Conservation (phyloP, 2,329 filamentous ascomycete genomes). For the Clarireedia sp. region DNA sequence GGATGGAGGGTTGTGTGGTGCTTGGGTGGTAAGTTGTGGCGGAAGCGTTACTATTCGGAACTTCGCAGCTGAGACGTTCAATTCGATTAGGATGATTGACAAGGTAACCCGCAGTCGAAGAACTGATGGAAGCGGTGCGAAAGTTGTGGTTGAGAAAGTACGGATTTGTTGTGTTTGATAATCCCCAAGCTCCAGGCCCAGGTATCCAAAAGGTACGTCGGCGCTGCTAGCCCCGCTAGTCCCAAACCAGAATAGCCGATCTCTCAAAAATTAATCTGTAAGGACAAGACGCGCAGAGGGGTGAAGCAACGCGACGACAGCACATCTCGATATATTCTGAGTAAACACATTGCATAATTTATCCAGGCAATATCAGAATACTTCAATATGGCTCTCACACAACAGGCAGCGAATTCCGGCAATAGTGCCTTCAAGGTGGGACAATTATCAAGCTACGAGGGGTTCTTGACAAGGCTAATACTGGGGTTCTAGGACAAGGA, state of each 20-base stretch:
- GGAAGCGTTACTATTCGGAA: not conserved
- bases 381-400: constrained; percentile 38
- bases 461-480: constrained; percentile 20
- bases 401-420: constrained; percentile 36
- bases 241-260: constrained; percentile 7
- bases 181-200: constrained; percentile 9
- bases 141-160: not conserved
- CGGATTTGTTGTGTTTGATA: constrained; percentile 9
- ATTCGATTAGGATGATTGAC: not conserved
- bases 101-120: not conserved
- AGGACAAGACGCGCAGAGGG: constrained; percentile 6
- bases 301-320: constrained; percentile 12
- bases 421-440: constrained; percentile 55
- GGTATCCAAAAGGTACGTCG: constrained; percentile 12
- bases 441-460: constrained; percentile 20
- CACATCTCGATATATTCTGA: constrained; percentile 7
- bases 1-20: not conserved
- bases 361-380: constrained; percentile 13
- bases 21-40: not conserved
- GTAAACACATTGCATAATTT: constrained; percentile 6
- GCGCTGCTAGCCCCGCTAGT: constrained; percentile 9
- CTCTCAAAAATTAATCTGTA: constrained; percentile 6
- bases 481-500: constrained; percentile 60
- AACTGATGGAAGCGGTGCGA: not conserved
- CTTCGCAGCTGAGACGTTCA: not conserved